These are phyloP conservation scores for Rhynchosporium secalis DNA, from an alignment of 2,329 filamentous ascomycete genomes.

Conservation along the genomic window DNA sequence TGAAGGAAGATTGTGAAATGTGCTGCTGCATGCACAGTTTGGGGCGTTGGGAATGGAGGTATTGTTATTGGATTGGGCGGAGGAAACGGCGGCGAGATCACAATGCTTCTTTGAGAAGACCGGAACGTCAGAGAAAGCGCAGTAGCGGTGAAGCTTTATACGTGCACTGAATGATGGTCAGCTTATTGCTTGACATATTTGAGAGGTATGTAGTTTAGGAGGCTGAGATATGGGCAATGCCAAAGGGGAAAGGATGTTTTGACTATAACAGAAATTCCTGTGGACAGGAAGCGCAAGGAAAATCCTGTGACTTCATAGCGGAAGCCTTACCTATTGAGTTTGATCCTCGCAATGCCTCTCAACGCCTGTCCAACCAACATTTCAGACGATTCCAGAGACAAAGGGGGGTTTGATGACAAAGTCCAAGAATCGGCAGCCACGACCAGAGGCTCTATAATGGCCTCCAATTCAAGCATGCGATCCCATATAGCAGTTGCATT, in stretches of 20 bases:
- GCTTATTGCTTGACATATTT: neutral
- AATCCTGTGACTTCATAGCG: neutral
- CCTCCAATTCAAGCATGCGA: conserved; percentile 34
- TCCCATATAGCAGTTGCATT: conserved; percentile 45
- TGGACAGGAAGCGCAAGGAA: neutral
- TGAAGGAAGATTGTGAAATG: conserved; percentile 25
- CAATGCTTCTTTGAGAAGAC: conserved; percentile 52
- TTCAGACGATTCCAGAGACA: conserved; percentile 39
- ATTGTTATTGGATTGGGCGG: conserved; percentile 7
- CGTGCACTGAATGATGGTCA: conserved; percentile 43
- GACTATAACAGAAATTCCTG: neutral
- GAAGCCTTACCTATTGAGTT: conserved; percentile 47
- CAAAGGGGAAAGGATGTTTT: neutral
- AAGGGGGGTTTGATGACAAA: conserved; percentile 41
- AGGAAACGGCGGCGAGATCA: conserved; percentile 43
- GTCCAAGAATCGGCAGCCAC: conserved; percentile 31
- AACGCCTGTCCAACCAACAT: conserved; percentile 46
- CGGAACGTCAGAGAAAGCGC: conserved; percentile 52
- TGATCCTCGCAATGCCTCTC: conserved; percentile 50
- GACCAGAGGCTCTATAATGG: conserved; percentile 31
- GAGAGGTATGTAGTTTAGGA: neutral
- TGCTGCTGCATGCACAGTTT: conserved; percentile 26
- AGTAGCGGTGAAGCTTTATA: conserved; percentile 54
- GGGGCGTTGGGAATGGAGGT: conserved; percentile 14
- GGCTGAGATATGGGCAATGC: neutral